These are phyloP conservation scores for Lentinula boryana DNA, from an alignment of 768 basidiomycete genomes.

Conservation along the genomic window DNA sequence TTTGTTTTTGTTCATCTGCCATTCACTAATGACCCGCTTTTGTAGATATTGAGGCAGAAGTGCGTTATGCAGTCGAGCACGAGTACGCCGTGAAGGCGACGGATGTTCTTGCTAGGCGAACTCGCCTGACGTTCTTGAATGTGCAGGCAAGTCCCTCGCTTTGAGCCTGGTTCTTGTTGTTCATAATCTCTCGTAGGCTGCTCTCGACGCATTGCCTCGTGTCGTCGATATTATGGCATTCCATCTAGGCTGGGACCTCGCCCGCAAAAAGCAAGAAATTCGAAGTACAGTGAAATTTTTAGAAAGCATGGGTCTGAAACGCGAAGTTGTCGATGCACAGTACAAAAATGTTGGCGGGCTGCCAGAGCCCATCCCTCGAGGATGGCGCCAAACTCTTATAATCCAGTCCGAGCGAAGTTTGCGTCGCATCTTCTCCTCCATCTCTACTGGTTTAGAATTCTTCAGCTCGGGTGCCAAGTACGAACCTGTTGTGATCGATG, in stretches of 20 bases:
- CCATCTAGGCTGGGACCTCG: constrained; percentile 72
- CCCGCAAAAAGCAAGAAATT: constrained; percentile 56
- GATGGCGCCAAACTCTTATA: not conserved
- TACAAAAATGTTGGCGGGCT: not conserved
- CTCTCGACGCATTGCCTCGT: constrained; percentile 76
- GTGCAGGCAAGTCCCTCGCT: constrained; percentile 44
- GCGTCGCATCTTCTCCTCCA: not conserved
- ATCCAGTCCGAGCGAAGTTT: not conserved
- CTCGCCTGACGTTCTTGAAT: constrained; percentile 90
- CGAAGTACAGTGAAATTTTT: constrained; percentile 59
- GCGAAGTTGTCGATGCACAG: constrained; percentile 37
- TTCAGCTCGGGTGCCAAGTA: not conserved
- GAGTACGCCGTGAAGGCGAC: constrained; percentile 92
- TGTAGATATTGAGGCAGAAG: constrained; percentile 86
- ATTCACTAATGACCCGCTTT: not conserved
- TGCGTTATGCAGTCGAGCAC: constrained; percentile 79
- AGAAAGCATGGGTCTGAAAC: constrained; percentile 77
- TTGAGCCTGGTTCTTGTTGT: not conserved
- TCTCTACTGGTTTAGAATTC: not conserved
- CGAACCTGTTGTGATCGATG: not conserved
- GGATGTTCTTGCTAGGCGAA: constrained; percentile 90
- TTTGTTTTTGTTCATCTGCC: not conserved
- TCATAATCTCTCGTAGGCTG: constrained; percentile 18
- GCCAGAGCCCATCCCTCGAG: constrained; percentile 4
- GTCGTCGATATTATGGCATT: constrained; percentile 89